phyloP scores from a whole-genome alignment of 2,329 filamentous ascomycete genomes.

The Nothopassalora personata region DNA sequence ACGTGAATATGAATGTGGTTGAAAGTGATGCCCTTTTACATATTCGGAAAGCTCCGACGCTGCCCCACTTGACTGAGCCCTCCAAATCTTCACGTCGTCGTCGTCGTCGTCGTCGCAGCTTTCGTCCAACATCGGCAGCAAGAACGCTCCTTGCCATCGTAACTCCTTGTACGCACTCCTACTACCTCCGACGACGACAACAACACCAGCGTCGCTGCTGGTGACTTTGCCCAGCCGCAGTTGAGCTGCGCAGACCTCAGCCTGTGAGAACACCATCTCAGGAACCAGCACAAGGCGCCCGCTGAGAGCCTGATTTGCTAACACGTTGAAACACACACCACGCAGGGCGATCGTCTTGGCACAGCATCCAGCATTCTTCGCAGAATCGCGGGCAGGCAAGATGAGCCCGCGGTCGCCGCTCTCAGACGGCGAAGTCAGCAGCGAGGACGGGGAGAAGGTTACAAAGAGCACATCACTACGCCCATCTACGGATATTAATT shows the following conservation, averaged over 20 bases:
- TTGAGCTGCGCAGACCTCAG: constrained; percentile 18
- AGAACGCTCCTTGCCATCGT: constrained; percentile 2
- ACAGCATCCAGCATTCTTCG: background rate
- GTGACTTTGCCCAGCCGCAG: constrained; percentile 1
- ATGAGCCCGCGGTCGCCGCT: constrained; percentile 54
- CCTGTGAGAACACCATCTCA: constrained; percentile 28
- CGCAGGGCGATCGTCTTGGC: constrained; percentile 21
- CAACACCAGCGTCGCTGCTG: constrained; percentile 12
- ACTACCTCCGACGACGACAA: background rate
- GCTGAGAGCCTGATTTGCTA: constrained; percentile 20
- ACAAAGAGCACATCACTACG: constrained; percentile 62
- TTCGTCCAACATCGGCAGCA: background rate
- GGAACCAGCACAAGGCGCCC: constrained; percentile 10
- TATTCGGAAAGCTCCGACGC: background rate
- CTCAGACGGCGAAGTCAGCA: constrained; percentile 77
- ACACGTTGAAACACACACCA: constrained; percentile 20
- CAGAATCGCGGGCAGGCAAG: constrained; percentile 6
- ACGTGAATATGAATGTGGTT: too few species aligned
- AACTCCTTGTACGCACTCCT: background rate
- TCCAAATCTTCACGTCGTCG: background rate
- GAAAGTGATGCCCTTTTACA: too few species aligned
- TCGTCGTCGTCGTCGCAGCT: background rate
- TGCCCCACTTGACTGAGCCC: background rate
- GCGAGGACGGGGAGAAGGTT: constrained; percentile 73
- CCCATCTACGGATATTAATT: constrained; percentile 84